Evolutionary conservation across 768 basidiomycete genomes (phyloP).

Genomic region (Fomitopsis pulvina): DNA sequence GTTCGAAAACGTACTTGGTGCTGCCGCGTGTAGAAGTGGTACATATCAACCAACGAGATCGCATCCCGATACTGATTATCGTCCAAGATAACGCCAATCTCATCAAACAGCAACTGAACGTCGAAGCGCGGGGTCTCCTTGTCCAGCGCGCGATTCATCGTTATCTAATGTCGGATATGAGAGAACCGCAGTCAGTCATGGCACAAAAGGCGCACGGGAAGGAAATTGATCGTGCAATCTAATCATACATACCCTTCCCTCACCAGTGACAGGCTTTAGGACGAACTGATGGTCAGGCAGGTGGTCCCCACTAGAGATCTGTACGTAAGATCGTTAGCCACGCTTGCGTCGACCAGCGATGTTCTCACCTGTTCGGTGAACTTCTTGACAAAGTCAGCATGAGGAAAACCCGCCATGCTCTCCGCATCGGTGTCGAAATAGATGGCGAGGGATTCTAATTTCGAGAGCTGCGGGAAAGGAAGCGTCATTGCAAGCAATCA

Average conservation of each 20-base stretch:
- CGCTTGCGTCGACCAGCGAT: not conserved
- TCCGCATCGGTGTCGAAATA: conserved; percentile 94
- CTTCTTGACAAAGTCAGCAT: conserved; percentile 58
- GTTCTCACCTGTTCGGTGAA: conserved; percentile 65
- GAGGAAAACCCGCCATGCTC: conserved; percentile 65
- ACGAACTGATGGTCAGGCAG: conserved; percentile 80
- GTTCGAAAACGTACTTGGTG: conserved; percentile 48
- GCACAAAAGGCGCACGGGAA: not conserved
- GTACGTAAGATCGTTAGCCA: not conserved
- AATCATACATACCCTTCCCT: conserved; percentile 65
- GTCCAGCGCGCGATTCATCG: conserved; percentile 76
- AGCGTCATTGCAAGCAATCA: not conserved
- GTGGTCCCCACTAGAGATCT: conserved; percentile 48
- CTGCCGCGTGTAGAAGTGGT: conserved; percentile 88
- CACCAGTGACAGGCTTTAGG: conserved; percentile 90
- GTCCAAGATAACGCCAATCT: conserved; percentile 89
- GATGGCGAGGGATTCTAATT: conserved; percentile 77
- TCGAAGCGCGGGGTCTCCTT: conserved; percentile 79
- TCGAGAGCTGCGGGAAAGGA: conserved; percentile 55
- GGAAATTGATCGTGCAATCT: not conserved
- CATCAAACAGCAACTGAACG: conserved; percentile 81
- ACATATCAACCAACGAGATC: conserved; percentile 92
- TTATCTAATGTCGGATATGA: conserved; percentile 41
- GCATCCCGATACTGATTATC: conserved; percentile 91
- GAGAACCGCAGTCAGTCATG: not conserved